A percentile compares a stretch with the other conserved stretches of the same genome.
Conservation (phyloP, 805 yeast genomes). For the Yarrowia yakushimensis region DNA sequence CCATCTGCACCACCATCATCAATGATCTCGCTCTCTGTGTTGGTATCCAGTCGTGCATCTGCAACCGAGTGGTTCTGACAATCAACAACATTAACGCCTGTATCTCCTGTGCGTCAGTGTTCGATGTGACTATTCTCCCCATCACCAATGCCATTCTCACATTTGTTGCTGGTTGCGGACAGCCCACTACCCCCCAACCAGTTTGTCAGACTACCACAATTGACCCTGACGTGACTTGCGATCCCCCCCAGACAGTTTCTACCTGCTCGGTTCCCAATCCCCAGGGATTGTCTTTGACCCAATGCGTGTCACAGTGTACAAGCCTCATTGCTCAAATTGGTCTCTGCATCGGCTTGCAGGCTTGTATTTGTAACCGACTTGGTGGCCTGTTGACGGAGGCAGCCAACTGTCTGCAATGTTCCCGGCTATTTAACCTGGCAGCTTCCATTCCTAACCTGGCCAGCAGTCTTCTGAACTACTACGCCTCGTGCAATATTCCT, state of each 20-base stretch:
- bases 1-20: not conserved
- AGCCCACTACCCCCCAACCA: not conserved
- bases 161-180: not conserved
- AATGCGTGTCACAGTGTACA: not conserved
- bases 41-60: constrained; percentile 7
- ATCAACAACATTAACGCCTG: not conserved
- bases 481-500: not conserved
- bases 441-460: not conserved
- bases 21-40: not conserved
- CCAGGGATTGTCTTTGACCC: not conserved
- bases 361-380: not conserved
- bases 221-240: not conserved
- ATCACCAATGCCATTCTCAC: not conserved
- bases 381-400: not conserved
- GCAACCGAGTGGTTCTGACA: not conserved
- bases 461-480: not conserved
- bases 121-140: not conserved
- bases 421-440: not conserved
- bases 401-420: not conserved
- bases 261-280: constrained; percentile 8
- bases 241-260: not conserved
- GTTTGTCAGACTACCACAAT: constrained; percentile 1
- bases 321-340: not conserved
- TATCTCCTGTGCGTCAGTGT: not conserved
- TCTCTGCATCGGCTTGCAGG: not conserved